Conservation (phyloP, 2,329 filamentous ascomycete species). For the Cryphonectria carpinicola region DNA sequence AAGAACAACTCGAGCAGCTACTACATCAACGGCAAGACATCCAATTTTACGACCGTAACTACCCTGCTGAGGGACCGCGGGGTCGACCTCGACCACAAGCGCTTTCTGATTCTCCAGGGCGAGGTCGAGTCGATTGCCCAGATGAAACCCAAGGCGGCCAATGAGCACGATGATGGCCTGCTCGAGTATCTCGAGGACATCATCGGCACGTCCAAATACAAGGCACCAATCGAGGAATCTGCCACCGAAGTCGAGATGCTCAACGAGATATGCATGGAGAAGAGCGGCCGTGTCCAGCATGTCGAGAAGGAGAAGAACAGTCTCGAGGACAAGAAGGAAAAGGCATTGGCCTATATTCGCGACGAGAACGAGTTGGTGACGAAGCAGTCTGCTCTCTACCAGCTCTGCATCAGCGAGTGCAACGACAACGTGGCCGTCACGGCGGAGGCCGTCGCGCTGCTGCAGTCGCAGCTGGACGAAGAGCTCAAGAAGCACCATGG, state of each 20-base stretch:
- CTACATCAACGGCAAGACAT: constrained; percentile 89
- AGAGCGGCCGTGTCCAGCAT: constrained; percentile 92
- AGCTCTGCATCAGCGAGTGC: constrained; percentile 87
- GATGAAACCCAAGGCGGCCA: constrained; percentile 96
- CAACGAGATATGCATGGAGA: constrained; percentile 94
- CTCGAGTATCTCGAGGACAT: constrained; percentile 98
- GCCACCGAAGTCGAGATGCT: constrained; percentile 87
- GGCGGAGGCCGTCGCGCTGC: constrained; percentile 86
- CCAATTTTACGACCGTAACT: constrained; percentile 91
- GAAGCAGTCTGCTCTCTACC: constrained; percentile 91
- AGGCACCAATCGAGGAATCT: constrained; percentile 92
- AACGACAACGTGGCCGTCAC: constrained; percentile 87
- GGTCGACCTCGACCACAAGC: constrained; percentile 96
- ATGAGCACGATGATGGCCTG: constrained; percentile 94
- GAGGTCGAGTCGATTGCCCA: constrained; percentile 98
- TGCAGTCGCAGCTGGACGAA: constrained; percentile 82
- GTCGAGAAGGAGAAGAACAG: constrained; percentile 96
- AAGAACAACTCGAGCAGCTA: constrained; percentile 99
- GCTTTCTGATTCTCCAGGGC: constrained; percentile 94
- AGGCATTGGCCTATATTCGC: constrained; percentile 82
- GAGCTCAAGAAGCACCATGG: constrained; percentile 93
- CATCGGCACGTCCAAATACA: constrained; percentile 98
- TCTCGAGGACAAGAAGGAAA: constrained; percentile 95
- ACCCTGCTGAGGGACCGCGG: constrained; percentile 84
- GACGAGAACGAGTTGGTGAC: constrained; percentile 91